Base-by-base conservation (phyloP, 1,139 yeast species). In the Debaryomyces sp. region DNA sequence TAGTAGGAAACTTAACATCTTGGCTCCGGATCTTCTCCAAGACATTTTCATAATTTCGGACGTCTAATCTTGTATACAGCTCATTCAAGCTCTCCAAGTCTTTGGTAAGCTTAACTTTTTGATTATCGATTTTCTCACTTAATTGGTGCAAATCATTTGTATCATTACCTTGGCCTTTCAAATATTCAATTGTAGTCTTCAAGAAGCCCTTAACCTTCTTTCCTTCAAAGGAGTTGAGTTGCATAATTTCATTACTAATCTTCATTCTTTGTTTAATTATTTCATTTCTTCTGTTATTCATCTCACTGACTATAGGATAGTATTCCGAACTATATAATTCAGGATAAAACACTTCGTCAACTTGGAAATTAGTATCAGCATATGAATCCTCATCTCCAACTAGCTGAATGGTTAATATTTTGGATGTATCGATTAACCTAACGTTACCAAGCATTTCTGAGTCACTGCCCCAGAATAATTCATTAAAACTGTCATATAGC, bases 391-490 rank as follows among this genome's bases (percentile, higher is more conserved):
- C 63, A 38, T 71, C 75, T 8, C 67, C 67, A n/a, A 57, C 51
- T 12, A 73, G 58, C 41, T 66, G 71, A 18, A 73, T 51, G 0
- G 76, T 68, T n/a, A 75, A 54, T 1, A 74, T 49, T 2, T 71
- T 70, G 2, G 75, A 68, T 13, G 72, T 54, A 5, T 54, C 49
- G 6, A 57, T 56, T 43, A 72, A 67, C 26, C 66, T 54, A 38
- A 73, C 61, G 29, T 55, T 56, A 6, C 76, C 76, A 5, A 71
- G 51, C 41, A 54, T 57, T 26, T 66, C 68, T 32, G 62, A 61
- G 39, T 67, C 70, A 27, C 48, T 55, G 18, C 62, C 64, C 80
- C 80, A 75, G 46, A 76, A 71, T 50, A 75, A 58, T 37, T 60
- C 65, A 54, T 68, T 67, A 44, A 76, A 62, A 0, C 74, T 59